These are phyloP conservation scores for Tephrocybe sp. DNA, from an alignment of 768 basidiomycete genomes.

Conservation along the genomic window DNA sequence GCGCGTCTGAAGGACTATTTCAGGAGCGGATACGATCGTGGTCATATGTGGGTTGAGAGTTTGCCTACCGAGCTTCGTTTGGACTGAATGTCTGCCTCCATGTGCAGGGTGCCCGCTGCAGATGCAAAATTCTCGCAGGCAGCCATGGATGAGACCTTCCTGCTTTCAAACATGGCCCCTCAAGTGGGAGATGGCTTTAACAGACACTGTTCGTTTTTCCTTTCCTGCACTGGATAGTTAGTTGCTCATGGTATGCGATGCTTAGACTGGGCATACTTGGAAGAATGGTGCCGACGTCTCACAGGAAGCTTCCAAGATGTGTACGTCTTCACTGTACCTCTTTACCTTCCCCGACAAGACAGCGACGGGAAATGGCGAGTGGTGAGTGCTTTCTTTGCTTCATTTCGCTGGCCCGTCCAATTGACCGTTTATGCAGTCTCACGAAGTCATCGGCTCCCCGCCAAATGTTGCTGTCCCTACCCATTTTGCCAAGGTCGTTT, in stretches of 20 bases:
- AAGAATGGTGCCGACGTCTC: constrained; percentile 92
- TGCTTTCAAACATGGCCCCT: constrained; percentile 94
- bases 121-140: constrained; percentile 84
- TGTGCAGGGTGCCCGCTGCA: constrained; percentile 86
- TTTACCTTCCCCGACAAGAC: constrained; percentile 89
- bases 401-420: not conserved
- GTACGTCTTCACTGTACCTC: constrained; percentile 94
- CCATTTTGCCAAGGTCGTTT: constrained; percentile 95
- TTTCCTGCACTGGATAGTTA: not conserved
- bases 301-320: constrained; percentile 91
- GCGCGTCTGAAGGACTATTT: constrained; percentile 89
- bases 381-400: constrained; percentile 47
- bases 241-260: not conserved
- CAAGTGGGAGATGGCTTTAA: constrained; percentile 99
- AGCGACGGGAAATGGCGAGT: constrained; percentile 94
- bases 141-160: constrained; percentile 97
- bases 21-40: constrained; percentile 91
- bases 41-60: constrained; percentile 79
- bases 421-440: constrained; percentile 46
- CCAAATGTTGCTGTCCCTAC: constrained; percentile 94
- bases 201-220: constrained; percentile 73
- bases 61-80: not conserved
- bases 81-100: constrained; percentile 5
- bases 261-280: constrained; percentile 95
- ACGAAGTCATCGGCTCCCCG: constrained; percentile 94